Evolutionary conservation across 2,329 filamentous ascomycete genomes (phyloP), one percentile per base, ranked within the genome.

Genomic region (Curvularia lunata): DNA sequence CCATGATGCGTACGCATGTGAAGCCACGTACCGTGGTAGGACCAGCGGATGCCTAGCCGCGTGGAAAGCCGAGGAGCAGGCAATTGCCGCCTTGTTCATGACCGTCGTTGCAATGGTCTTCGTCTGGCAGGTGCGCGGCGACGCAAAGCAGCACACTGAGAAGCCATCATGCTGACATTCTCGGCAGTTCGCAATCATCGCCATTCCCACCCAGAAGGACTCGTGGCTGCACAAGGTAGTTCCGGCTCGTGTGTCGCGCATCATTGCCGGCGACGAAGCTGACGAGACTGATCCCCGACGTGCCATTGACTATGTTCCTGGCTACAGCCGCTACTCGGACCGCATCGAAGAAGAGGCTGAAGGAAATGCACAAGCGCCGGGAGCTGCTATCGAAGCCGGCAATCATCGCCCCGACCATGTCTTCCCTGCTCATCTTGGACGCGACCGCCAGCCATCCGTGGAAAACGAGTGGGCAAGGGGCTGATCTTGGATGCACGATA

Each of bases 41-140:
- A 72, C 68, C 0, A 67, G 55, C 13, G 72, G 82, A 0, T 91
- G 88, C 54, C 69, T 81, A 9, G 80, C 56, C 1, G 79, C 81
- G 0, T 91, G 88, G 88, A 81, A 78, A n/a, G 75, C 71, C 25
- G 79, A 83, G 42, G 80, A 88, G 72, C 81, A 83, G 69, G 78
- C 75, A 5, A 81, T 81, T 27, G 82, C 85, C 0, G 83, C 84
- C 0, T 67, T 87, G 19, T 79, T 87, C 38, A 79, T 90, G 48
- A 79, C 77, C 0, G 81, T 88, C 5, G 71, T 75, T 0, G 68
- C 63, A 6, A 53, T 76, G 51, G 73, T 77, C 1, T 71, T 74
- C 32, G 18, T 75, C 7, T 77, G 74, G 48, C 70, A 75, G 70
- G 72, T 70, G 41, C 27, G 71, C 58, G 2, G 21, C 21, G 13